Evolutionary conservation across 257 asterid genomes (phyloP), one percentile per base, ranked within the genome.

Genomic region (Ophiorrhiza pumila): DNA sequence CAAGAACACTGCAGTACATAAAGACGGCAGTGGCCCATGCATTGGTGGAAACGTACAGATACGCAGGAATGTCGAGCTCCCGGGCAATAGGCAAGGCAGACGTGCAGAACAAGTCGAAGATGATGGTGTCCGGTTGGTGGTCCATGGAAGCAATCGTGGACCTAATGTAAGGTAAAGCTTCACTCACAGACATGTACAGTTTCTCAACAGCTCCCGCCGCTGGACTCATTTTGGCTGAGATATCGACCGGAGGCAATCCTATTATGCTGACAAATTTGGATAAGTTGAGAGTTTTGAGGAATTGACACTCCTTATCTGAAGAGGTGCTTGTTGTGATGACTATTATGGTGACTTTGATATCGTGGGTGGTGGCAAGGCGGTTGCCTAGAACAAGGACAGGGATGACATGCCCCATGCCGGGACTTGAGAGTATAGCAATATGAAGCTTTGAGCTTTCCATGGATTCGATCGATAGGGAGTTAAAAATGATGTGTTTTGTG

Each of bases 381-480:
- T 76, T 61, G 29, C 76, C 78, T 4, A 76, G 68, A 17, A 67
- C 76, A 34, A 80, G 56, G 1, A 72, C 45, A 0, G 81, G 81
- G 53, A 73, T 61, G 23, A 80, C 27, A n/a, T 80, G 81, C 0
- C 81, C 79, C 69, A 68, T n/a, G 43, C 76, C 78, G 11, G 78
- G 78, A 32, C 81, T 76, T 35, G 84, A 59, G 18, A 80, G 46
- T 27, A 80, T 34, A 2, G 71, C 78, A 66, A 80, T 46, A 53
- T 80, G 84, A 39, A 64, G 84, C 14, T 79, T 69, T 39, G 68
- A 25, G 60, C 10, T 37, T 4, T 65, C 74, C 74, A 73, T 71
- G 65, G 57, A 23, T 43, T n/a, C n/a, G n/a, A n/a, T n/a, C n/a
- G n/a, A n/a, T n/a, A n/a, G n/a, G n/a, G n/a, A n/a, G n/a, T n/a